Conservation (phyloP, 2,329 filamentous ascomycete genomes). For the Xylaria sp. region DNA sequence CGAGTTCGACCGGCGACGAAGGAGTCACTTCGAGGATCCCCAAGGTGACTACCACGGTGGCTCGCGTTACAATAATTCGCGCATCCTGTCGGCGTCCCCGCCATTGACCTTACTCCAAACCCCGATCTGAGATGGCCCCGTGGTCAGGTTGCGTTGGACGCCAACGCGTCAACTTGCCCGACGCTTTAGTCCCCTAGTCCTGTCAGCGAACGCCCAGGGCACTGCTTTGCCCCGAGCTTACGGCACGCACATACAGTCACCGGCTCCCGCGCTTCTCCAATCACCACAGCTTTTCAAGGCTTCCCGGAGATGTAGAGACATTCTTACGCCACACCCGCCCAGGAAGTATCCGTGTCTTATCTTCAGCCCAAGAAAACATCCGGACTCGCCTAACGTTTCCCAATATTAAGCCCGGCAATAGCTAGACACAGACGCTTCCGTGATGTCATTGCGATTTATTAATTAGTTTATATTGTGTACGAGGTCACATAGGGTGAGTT, state of each 20-base stretch:
- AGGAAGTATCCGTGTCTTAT: background rate
- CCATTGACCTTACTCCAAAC: background rate
- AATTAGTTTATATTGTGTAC: too few species aligned
- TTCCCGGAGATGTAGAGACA: background rate
- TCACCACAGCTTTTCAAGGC: too few species aligned
- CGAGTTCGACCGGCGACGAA: slow-evolving; percentile 5
- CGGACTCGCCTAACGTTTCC: background rate
- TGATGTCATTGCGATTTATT: background rate
- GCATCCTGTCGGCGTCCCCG: slow-evolving; percentile 1
- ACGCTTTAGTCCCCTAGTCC: background rate
- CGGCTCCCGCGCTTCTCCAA: too few species aligned
- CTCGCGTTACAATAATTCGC: slow-evolving; percentile 16
- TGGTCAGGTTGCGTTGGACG: background rate
- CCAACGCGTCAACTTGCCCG: background rate
- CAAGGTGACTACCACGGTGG: background rate
- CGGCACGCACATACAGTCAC: background rate
- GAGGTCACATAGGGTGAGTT: too few species aligned
- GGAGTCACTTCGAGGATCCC: slow-evolving; percentile 15
- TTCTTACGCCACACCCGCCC: background rate
- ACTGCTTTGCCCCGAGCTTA: background rate
- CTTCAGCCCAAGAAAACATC: background rate
- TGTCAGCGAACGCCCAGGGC: background rate
- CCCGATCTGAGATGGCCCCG: background rate
- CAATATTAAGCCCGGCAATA: background rate
- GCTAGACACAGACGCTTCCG: background rate